Conservation (phyloP, 1,284 basidiomycete genomes). For the Apiotrichum veenhuisii region DNA sequence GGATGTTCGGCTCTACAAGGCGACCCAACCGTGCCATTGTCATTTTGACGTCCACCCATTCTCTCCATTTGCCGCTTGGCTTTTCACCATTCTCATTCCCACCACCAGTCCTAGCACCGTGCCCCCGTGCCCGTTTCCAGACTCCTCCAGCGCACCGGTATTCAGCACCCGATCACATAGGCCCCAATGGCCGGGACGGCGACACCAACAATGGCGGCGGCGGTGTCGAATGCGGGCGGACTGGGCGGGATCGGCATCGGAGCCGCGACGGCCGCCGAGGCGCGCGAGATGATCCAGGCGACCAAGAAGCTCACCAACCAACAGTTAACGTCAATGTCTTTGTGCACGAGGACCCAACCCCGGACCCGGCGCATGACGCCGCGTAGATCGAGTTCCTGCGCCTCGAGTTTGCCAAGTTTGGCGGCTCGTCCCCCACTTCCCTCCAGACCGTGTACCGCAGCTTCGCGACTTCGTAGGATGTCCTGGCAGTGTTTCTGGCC, state of each 20-base stretch:
- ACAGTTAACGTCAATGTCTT: slow-evolving; percentile 43
- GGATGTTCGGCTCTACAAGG: not conserved
- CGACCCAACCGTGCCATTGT: not conserved
- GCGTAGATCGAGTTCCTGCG: slow-evolving; percentile 27
- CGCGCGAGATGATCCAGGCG: slow-evolving; percentile 29
- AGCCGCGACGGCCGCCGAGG: slow-evolving; percentile 19
- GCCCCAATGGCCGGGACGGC: slow-evolving; percentile 44
- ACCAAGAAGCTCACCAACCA: slow-evolving; percentile 19
- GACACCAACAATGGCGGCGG: slow-evolving; percentile 37
- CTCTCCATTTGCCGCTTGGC: no score
- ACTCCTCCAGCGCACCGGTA: slow-evolving; percentile 18
- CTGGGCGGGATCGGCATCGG: slow-evolving; percentile 42
- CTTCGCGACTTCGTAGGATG: slow-evolving; percentile 29
- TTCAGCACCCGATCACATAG: slow-evolving; percentile 37
- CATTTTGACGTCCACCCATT: not conserved
- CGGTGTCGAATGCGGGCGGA: slow-evolving; percentile 40
- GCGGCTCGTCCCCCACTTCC: slow-evolving; percentile 18
- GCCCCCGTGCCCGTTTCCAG: not conserved
- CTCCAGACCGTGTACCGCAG: slow-evolving; percentile 29
- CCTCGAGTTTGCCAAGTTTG: slow-evolving; percentile 24
- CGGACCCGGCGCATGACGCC: slow-evolving; percentile 12
- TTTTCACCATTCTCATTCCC: not conserved
- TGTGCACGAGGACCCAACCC: slow-evolving; percentile 19
- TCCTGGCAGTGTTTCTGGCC: slow-evolving; percentile 32
- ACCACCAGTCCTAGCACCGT: not conserved